Conservation (phyloP, 495 filamentous ascomycete genomes). For the Tuber magnatum region DNA sequence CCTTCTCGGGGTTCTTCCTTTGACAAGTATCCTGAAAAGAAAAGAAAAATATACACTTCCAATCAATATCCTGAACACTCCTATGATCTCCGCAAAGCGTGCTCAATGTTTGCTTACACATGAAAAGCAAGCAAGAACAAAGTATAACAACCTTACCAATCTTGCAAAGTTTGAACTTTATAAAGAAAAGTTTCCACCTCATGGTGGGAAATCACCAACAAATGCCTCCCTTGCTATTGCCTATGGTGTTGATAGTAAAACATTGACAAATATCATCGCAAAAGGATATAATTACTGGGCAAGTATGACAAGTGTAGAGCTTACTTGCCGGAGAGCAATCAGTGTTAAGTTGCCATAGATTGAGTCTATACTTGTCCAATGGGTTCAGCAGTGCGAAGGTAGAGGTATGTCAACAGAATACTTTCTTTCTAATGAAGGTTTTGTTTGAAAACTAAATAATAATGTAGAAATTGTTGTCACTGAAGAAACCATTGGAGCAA, state of each 20-base stretch:
- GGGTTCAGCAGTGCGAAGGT: slow-evolving; percentile 5
- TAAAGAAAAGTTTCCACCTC: slow-evolving; percentile 1
- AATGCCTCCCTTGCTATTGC: background rate
- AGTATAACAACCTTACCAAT: background rate
- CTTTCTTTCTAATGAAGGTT: background rate
- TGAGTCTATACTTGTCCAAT: background rate
- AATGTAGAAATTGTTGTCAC: background rate
- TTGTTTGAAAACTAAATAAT: no score
- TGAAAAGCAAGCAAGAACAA: background rate
- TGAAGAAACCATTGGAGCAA: background rate
- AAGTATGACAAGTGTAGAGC: background rate
- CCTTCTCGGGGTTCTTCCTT: no score
- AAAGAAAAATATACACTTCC: no score
- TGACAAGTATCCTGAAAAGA: no score
- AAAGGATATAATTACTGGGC: background rate
- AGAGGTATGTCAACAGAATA: background rate
- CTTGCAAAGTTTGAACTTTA: slow-evolving; percentile 8
- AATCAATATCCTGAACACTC: no score
- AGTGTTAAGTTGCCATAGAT: background rate
- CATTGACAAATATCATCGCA: background rate
- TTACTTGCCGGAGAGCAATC: background rate
- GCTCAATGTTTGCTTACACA: background rate
- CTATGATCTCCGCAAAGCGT: background rate
- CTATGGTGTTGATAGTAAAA: slow-evolving; percentile 1
- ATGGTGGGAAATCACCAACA: slow-evolving; percentile 1